Evolutionary conservation across 768 basidiomycete genomes (phyloP).

Genomic region (Boletus rex-veris): DNA sequence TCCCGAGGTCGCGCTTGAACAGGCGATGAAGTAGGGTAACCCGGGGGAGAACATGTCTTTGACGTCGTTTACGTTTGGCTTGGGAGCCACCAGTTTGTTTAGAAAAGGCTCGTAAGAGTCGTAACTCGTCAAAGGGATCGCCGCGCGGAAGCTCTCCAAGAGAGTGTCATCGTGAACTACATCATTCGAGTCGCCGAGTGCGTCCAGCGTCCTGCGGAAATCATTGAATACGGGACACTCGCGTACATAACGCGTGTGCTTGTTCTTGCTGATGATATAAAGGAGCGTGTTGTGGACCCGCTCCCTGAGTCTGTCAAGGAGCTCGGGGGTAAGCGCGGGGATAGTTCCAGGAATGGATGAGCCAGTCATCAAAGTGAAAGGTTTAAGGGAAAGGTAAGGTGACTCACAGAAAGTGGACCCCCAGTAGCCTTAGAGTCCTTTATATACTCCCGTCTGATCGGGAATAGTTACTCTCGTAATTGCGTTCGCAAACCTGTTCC

Average conservation of each 20-base stretch:
- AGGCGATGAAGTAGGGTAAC: slow-evolving; percentile 19
- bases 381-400: too few relatives aligned
- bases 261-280: slow-evolving; percentile 12
- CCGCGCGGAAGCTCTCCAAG: slow-evolving; percentile 12
- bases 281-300: slow-evolving; percentile 6
- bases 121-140: slow-evolving; percentile 20
- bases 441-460: too few relatives aligned
- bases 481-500: too few relatives aligned
- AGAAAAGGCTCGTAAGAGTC: slow-evolving; percentile 21
- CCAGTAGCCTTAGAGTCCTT: too few relatives aligned
- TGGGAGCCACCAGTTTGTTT: slow-evolving; percentile 4
- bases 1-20: slow-evolving; percentile 18
- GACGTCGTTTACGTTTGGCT: slow-evolving; percentile 8
- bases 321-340: neutral
- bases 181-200: neutral
- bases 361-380: neutral
- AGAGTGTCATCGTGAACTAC: neutral
- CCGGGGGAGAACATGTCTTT: slow-evolving; percentile 23
- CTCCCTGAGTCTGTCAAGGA: neutral
- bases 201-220: slow-evolving; percentile 13
- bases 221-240: slow-evolving; percentile 12
- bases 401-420: too few relatives aligned
- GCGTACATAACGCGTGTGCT: slow-evolving; percentile 10
- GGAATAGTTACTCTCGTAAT: too few relatives aligned
- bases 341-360: neutral